Conservation (phyloP, 148 eudicot genomes). For the Camellia granthamiana region DNA sequence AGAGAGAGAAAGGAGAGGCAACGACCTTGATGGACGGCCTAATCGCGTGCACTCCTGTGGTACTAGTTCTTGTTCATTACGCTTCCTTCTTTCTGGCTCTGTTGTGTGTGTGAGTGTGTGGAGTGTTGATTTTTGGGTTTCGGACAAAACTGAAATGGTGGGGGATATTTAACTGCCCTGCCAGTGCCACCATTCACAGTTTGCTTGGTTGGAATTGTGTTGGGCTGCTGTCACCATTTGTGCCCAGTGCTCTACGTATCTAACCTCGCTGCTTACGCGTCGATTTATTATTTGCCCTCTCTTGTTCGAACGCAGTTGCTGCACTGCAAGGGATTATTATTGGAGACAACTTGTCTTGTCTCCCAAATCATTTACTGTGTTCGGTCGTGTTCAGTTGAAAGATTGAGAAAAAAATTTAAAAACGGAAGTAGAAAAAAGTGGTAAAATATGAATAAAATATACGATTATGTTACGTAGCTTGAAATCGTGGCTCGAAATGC, state of each 20-base stretch:
- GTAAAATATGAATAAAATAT: no score
- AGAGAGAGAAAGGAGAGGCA: neutral
- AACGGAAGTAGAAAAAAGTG: no score
- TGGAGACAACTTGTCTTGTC: no score
- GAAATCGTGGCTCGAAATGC: no score
- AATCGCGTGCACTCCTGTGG: neutral
- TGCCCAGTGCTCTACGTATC: neutral
- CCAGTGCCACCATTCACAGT: neutral
- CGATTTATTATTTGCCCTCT: no score
- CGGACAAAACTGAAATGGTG: neutral
- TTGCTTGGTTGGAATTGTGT: conserved; percentile 1
- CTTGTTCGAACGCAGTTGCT: no score
- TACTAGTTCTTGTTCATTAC: neutral
- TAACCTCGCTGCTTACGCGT: neutral
- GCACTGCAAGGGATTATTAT: no score
- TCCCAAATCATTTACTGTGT: no score
- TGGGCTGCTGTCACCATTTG: neutral
- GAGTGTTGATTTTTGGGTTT: neutral
- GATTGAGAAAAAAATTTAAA: no score
- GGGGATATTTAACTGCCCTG: neutral
- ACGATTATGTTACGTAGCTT: no score
- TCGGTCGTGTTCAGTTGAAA: no score
- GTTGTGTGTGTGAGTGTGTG: neutral
- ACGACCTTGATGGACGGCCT: conserved; percentile 5
- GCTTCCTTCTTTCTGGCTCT: neutral